phyloP scores from a whole-genome alignment of 2,329 filamentous ascomycete genomes.

The Microthyrium microscopicum region DNA sequence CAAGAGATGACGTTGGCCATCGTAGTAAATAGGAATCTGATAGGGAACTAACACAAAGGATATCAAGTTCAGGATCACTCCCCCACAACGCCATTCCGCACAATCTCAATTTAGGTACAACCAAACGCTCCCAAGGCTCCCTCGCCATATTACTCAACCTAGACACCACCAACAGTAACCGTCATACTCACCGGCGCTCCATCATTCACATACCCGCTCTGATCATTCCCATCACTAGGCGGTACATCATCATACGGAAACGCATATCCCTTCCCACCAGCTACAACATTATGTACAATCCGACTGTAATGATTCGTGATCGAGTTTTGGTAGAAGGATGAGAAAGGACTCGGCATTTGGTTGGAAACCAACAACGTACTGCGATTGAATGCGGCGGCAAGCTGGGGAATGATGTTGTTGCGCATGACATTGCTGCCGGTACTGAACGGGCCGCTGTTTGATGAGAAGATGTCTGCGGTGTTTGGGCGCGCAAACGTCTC shows the following conservation, averaged over 20 bases:
- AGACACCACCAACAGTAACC: slow-evolving; percentile 25
- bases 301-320: slow-evolving; percentile 41
- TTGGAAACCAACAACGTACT: slow-evolving; percentile 42
- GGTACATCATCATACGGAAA: slow-evolving; percentile 56
- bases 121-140: too few species aligned
- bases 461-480: slow-evolving; percentile 48
- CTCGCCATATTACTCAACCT: too few species aligned
- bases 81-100: too few species aligned
- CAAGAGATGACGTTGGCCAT: too few species aligned
- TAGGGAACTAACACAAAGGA: too few species aligned
- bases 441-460: slow-evolving; percentile 46
- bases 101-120: too few species aligned
- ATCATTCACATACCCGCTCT: slow-evolving; percentile 34
- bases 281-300: slow-evolving; percentile 42
- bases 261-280: slow-evolving; percentile 44
- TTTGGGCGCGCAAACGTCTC: slow-evolving; percentile 40
- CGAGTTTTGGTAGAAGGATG: slow-evolving; percentile 19
- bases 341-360: slow-evolving; percentile 19
- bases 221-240: slow-evolving; percentile 37
- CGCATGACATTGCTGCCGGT: slow-evolving; percentile 24
- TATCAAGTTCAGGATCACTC: too few species aligned
- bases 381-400: slow-evolving; percentile 61
- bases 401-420: slow-evolving; percentile 50
- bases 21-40: too few species aligned
- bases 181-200: slow-evolving; percentile 29